Evolutionary conservation across 192 early-diverging fungal genomes (phyloP).

Genomic region (Borealophlyctis nickersoniae): DNA sequence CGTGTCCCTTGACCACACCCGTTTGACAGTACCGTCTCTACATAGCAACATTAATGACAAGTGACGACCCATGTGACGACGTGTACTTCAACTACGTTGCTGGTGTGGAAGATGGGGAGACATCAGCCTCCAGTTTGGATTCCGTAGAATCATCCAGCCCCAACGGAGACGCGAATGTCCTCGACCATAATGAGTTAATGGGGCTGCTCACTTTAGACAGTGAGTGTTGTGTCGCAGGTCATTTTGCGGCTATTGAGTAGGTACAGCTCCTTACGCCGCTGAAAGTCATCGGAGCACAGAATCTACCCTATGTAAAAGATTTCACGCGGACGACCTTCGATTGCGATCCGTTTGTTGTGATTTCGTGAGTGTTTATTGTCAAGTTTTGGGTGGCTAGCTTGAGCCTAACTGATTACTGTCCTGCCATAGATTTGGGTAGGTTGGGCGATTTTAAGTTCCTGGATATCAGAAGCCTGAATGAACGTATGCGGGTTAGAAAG

Average conservation of each 20-base stretch:
- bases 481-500: no score
- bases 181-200: constrained; percentile 27
- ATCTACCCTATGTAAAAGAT: constrained; percentile 35
- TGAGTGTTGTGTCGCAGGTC: constrained; percentile 4
- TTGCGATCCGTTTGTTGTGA: constrained; percentile 80
- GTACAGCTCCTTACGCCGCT: not conserved
- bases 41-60: constrained; percentile 31
- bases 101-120: constrained; percentile 14
- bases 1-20: no score
- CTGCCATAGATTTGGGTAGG: no score
- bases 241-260: not conserved
- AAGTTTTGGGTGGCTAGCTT: no score
- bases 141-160: not conserved
- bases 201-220: constrained; percentile 32
- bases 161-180: not conserved
- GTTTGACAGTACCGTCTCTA: no score
- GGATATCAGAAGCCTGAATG: not conserved
- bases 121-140: constrained; percentile 24
- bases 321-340: constrained; percentile 60
- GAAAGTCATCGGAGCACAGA: constrained; percentile 30
- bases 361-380: constrained; percentile 58
- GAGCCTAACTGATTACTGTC: no score
- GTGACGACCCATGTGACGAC: constrained; percentile 44
- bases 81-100: constrained; percentile 28
- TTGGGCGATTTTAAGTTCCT: no score